Conservation (phyloP, 225 moss, liverwort and hornwort species). For the Sphagnum contortum region DNA sequence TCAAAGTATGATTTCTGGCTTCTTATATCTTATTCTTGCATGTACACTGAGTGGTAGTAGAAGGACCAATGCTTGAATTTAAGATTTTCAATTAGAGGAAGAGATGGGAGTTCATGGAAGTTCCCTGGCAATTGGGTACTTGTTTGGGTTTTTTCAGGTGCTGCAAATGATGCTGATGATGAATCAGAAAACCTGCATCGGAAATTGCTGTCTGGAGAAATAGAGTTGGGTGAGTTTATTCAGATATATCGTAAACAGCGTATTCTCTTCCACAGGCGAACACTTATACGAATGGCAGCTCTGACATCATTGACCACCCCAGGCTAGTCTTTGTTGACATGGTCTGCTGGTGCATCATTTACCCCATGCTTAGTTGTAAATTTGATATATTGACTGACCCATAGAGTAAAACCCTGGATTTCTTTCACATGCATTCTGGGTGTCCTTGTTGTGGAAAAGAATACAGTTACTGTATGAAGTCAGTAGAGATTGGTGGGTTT, state of each 20-base stretch:
- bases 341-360: constrained; percentile 4
- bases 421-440: too few relatives aligned
- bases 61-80: background rate
- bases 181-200: constrained; percentile 81
- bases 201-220: constrained; percentile 72
- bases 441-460: too few relatives aligned
- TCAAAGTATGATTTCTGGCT: constrained; percentile 38
- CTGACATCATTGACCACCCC: constrained; percentile 75
- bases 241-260: constrained; percentile 87
- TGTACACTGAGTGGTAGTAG: background rate
- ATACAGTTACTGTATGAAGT: too few relatives aligned
- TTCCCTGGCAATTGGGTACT: background rate
- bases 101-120: background rate
- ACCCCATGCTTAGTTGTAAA: constrained; percentile 28
- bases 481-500: too few relatives aligned
- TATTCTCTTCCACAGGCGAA: constrained; percentile 83
- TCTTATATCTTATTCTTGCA: background rate
- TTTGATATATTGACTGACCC: constrained; percentile 1
- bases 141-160: constrained; percentile 34
- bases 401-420: too few relatives aligned
- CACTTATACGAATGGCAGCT: constrained; percentile 76
- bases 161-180: constrained; percentile 83
- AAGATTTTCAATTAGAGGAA: background rate
- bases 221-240: constrained; percentile 72
- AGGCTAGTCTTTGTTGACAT: constrained; percentile 32